Evolutionary conservation across 306 rosid genomes (phyloP), one percentile per base, ranked within the genome.

Genomic region (Quercus mongolica): DNA sequence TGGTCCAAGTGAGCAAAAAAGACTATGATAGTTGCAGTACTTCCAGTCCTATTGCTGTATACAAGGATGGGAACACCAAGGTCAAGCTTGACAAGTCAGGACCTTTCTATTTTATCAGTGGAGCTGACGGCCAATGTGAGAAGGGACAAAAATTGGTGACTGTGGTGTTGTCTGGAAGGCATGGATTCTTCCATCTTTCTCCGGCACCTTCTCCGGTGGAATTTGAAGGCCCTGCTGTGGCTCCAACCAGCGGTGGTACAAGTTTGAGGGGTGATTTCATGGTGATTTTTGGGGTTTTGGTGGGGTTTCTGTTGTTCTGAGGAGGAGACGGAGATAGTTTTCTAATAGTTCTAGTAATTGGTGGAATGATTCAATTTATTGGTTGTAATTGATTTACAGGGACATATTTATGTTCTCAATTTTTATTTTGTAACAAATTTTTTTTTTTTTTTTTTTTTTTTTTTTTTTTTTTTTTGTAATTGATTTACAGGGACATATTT

Each of bases 61-160:
- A 28, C 80, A 41, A 31, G 1, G 83, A 83, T 4, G 89, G 89
- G 0, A 35, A 33, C 41, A 78, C 82, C 2, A 80, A 56, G 72
- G 80, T 85, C 4, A 9, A 17, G 17, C 69, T 88, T 7, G 52
- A 58, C 17, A 21, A 56, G 15, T 35, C 71, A 4, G 87, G 89
- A 56, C 14, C 77, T 18, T 9, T 57, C 8, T 68, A 80, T 82
- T 88, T 88, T 64, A 81, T 88, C 0, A 88, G 87, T 76, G 89
- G 85, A 61, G 21, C 30, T 8, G 20, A 69, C 1, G 57, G 30
- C 12, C 82, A 80, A 49, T 88, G 91, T 75, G 61, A 33, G 2
- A 44, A 46, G 71, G 87, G 87, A 1, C 68, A 80, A 17, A 88
- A 79, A 81, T 23, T 88, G 1, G 38, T 30, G 0, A 73, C 74